Conservation (phyloP, 2,329 filamentous ascomycete genomes). For the Didymella segeticola region DNA sequence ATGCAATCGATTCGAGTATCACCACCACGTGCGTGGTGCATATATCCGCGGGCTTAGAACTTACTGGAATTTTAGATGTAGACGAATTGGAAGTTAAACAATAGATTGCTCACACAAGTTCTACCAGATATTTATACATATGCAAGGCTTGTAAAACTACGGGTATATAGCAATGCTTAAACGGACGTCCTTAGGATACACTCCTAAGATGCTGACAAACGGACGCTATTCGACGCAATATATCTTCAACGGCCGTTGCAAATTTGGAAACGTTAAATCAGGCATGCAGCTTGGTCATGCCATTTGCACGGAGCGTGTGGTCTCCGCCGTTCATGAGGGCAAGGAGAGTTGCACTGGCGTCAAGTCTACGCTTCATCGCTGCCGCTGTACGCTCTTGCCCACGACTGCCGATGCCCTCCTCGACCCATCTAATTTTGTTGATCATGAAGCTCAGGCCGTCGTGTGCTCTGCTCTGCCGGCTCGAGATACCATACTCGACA, state of each 20-base stretch:
- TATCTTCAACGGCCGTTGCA: constrained; percentile 4
- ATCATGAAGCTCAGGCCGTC: constrained; percentile 92
- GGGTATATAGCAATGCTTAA: constrained; percentile 51
- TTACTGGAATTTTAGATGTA: neutral
- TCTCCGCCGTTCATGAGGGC: constrained; percentile 41
- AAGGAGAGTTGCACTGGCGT: constrained; percentile 45
- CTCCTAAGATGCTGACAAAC: constrained; percentile 6
- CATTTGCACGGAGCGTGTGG: constrained; percentile 30
- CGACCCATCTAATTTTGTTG: constrained; percentile 81
- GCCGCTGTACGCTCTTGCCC: constrained; percentile 48
- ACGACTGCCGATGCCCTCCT: constrained; percentile 64
- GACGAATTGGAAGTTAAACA: constrained; percentile 1
- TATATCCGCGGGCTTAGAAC: constrained; percentile 1
- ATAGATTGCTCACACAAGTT: constrained; percentile 16
- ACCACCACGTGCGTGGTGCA: constrained; percentile 24
- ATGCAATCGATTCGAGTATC: constrained; percentile 18
- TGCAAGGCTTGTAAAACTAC: constrained; percentile 36
- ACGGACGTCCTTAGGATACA: constrained; percentile 31
- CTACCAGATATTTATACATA: constrained; percentile 20
- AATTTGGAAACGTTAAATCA: constrained; percentile 15
- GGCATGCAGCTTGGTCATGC: constrained; percentile 38
- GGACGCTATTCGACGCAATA: constrained; percentile 6
- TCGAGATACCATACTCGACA: constrained; percentile 80
- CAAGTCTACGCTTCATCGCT: constrained; percentile 46
- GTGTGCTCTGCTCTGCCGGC: constrained; percentile 80